Base-by-base conservation (phyloP, 345 rosid species). In the Sonneratia caseolaris region DNA sequence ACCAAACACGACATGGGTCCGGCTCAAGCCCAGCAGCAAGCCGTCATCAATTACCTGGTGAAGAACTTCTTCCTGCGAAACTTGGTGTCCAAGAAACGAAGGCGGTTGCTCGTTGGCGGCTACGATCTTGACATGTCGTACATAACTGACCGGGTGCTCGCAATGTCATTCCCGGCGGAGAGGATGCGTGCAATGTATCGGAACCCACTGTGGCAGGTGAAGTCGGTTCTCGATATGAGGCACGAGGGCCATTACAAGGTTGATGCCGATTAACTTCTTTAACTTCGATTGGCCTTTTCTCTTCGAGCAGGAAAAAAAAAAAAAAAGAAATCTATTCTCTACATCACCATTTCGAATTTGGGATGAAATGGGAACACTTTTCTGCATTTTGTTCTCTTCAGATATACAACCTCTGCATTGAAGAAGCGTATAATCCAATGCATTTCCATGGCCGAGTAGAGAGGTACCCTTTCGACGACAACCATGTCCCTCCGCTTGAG, bases 41-140 rank as follows among this genome's bases (percentile, higher is more conserved):
- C 87, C 67, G 69, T 87, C 73, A 71, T 94, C 37, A 71, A 75
- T 27, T 88, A 76, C 70, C 81, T 94, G 32, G 82, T 89, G 27
- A 79, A 82, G 74, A 89, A 77, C 80, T 84, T 73, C 69, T 88
- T 79, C 40, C 78, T 94, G 49, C 89, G 98, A 48, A 94, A 71
- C 85, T 81, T 88, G 87, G 98, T 94, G 15, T 94, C 97, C 36
- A 88, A 83, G 89, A 87, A 90, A 77, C 75, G 97, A 48, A 85
- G 97, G 73, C 85, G 97, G 42, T 79, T 91, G 83, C 84, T 84
- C 36, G 87, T 87, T 62, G 91, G 85, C 12, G 98, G 98, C 61
- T 94, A 89, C 74, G 97, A 91, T 78, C 95, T 94, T 18, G 98
- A 94, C 78, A 94, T 94, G 98, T 90, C 98, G 3, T 91, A 90